phyloP scores from a whole-genome alignment of 352 stramenopile species.

The Phytophthora brassicae region DNA sequence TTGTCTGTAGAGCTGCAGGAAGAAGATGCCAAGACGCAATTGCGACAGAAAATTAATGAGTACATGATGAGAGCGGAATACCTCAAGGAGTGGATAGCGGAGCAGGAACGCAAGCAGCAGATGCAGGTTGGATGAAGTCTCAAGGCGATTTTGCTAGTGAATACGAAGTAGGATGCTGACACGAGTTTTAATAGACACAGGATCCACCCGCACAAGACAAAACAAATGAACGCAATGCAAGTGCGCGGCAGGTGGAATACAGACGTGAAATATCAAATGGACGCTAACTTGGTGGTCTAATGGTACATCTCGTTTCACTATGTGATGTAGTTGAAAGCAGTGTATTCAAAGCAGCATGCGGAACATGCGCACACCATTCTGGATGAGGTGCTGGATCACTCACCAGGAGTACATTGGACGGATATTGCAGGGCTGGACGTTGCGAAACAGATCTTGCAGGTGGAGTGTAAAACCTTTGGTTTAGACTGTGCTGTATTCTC shows the following conservation, averaged over 20 bases:
- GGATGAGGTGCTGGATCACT: slow-evolving; percentile 82
- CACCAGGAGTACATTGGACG: slow-evolving; percentile 74
- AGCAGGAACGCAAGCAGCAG: slow-evolving; percentile 25
- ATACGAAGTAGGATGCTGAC: too few species aligned
- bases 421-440: slow-evolving; percentile 83
- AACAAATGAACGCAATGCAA: slow-evolving; percentile 8
- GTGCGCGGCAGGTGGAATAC: slow-evolving; percentile 16
- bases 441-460: slow-evolving; percentile 89
- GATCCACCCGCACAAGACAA: background rate
- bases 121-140: slow-evolving; percentile 14
- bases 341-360: slow-evolving; percentile 59
- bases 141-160: background rate
- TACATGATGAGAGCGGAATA: slow-evolving; percentile 81
- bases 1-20: slow-evolving; percentile 34
- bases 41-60: slow-evolving; percentile 65
- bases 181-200: background rate
- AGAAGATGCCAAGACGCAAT: slow-evolving; percentile 35
- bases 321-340: slow-evolving; percentile 21
- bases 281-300: too few species aligned
- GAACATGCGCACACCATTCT: slow-evolving; percentile 76
- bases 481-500: too few species aligned
- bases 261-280: too few species aligned
- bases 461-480: slow-evolving; percentile 12
- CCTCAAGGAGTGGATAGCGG: slow-evolving; percentile 48
- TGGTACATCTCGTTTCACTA: too few species aligned